Conservation (phyloP, 495 filamentous ascomycete species). For the Talaromyces thailandensis region DNA sequence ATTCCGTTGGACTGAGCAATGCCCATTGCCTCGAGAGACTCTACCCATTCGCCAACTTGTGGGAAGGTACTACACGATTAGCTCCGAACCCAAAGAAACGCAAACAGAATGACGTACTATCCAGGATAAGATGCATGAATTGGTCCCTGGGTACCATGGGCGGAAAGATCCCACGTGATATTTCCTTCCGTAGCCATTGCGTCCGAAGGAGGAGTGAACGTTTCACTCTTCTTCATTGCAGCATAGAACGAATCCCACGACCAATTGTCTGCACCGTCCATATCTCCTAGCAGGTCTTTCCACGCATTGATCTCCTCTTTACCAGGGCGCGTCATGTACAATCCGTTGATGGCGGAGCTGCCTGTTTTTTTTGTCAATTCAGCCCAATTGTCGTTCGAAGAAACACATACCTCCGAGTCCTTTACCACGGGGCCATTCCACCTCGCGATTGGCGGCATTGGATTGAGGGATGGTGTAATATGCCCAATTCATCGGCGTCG, state of each 20-base stretch:
- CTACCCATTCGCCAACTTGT: constrained; percentile 21
- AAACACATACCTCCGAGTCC: constrained; percentile 24
- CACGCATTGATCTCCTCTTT: constrained; percentile 25
- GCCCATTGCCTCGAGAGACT: constrained; percentile 16
- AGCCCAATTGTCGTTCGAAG: too few relatives aligned
- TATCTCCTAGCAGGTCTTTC: constrained; percentile 21
- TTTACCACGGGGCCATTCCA: constrained; percentile 28
- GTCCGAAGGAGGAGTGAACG: constrained; percentile 25
- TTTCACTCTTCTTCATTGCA: constrained; percentile 31
- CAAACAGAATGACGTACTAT: constrained; percentile 14
- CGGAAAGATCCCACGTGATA: constrained; percentile 25
- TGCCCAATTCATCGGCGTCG: constrained; percentile 28
- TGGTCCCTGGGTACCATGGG: constrained; percentile 29
- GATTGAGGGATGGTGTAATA: constrained; percentile 25
- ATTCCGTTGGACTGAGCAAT: constrained; percentile 17
- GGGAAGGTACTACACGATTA: constrained; percentile 15
- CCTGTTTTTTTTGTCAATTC: constrained; percentile 12
- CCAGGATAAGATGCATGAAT: constrained; percentile 45
- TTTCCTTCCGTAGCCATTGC: constrained; percentile 27
- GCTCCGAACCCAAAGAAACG: not conserved
- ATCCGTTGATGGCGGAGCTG: constrained; percentile 26
- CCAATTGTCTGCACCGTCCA: constrained; percentile 27
- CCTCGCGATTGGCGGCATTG: constrained; percentile 21
- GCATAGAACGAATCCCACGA: constrained; percentile 23
- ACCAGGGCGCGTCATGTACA: constrained; percentile 26